These are phyloP conservation scores for Lagenaria siceraria DNA, from an alignment of 306 rosid genomes.

Conservation along the genomic window DNA sequence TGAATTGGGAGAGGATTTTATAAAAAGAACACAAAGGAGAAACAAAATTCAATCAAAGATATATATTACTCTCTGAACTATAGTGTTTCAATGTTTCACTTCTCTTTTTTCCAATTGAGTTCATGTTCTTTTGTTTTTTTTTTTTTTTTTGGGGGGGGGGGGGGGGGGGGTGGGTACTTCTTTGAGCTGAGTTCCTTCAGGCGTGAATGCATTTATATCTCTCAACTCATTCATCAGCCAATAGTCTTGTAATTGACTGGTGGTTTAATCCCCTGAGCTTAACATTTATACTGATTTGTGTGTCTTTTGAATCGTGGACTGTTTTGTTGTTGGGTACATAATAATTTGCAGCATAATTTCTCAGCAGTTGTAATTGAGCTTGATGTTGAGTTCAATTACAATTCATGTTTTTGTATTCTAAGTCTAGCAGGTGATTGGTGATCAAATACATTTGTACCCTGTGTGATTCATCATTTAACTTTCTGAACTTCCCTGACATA, in stretches of 20 bases:
- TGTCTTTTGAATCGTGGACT: not conserved
- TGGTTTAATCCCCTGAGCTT: not conserved
- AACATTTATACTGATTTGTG: not conserved
- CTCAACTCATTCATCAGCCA: not conserved
- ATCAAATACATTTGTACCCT: not conserved
- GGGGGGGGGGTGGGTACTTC: not conserved
- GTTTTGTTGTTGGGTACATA: not conserved
- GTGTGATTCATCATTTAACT: not conserved
- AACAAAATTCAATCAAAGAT: constrained; percentile 2
- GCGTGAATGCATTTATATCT: not conserved
- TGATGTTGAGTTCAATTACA: not conserved
- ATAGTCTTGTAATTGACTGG: not conserved
- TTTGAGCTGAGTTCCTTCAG: not conserved
- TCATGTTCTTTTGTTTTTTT: not conserved
- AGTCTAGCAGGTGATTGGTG: not conserved
- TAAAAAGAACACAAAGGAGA: constrained; percentile 6
- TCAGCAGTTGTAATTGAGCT: not conserved
- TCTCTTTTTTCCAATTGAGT: not conserved
- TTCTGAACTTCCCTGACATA: not conserved
- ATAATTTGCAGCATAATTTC: not conserved
- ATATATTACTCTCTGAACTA: constrained; percentile 12
- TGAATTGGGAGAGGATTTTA: constrained; percentile 11
- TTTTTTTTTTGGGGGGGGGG: not conserved
- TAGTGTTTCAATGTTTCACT: constrained; percentile 14
- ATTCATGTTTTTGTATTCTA: not conserved